A percentile compares a stretch with the other conserved stretches of the same genome.
Conservation (phyloP, 176 grass and related monocot species). For the Bromus sterilis region DNA sequence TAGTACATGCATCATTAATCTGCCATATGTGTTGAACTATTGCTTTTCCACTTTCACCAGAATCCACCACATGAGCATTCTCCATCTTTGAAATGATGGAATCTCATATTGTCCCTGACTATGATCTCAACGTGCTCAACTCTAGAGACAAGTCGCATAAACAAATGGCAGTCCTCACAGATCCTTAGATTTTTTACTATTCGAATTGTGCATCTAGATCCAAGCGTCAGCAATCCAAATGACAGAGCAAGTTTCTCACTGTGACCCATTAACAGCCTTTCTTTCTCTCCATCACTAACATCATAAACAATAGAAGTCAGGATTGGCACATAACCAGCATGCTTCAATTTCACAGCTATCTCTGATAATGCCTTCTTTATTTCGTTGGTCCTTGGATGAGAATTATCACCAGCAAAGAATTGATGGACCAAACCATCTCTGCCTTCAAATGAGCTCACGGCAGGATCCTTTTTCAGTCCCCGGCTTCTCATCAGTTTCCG, state of each 20-base stretch:
- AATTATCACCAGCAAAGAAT: slow-evolving; percentile 58
- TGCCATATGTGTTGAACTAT: neutral
- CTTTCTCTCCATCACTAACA: slow-evolving; percentile 59
- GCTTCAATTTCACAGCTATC: slow-evolving; percentile 32
- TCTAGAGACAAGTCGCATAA: slow-evolving; percentile 49
- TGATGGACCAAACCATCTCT: slow-evolving; percentile 58
- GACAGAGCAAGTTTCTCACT: slow-evolving; percentile 70
- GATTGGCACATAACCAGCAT: slow-evolving; percentile 44
- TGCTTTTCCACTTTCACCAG: slow-evolving; percentile 40
- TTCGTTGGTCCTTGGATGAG: slow-evolving; percentile 42
- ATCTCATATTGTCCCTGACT: slow-evolving; percentile 63
- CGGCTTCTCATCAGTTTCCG: slow-evolving; percentile 54
- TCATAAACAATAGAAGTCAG: slow-evolving; percentile 66
- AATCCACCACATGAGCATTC: slow-evolving; percentile 62
- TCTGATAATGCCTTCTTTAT: slow-evolving; percentile 40
- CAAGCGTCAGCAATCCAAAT: slow-evolving; percentile 42
- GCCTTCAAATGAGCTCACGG: slow-evolving; percentile 60
- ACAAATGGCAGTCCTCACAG: slow-evolving; percentile 67
- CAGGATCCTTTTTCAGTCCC: slow-evolving; percentile 57
- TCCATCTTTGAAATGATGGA: slow-evolving; percentile 65
- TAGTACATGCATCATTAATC: neutral
- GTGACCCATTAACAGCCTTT: slow-evolving; percentile 53
- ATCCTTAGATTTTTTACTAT: slow-evolving; percentile 76
- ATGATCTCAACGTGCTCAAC: slow-evolving; percentile 40
- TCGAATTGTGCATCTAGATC: slow-evolving; percentile 39